These are phyloP conservation scores for Jamesozyma lodderae DNA, from an alignment of 805 yeast genomes.

Conservation along the genomic window DNA sequence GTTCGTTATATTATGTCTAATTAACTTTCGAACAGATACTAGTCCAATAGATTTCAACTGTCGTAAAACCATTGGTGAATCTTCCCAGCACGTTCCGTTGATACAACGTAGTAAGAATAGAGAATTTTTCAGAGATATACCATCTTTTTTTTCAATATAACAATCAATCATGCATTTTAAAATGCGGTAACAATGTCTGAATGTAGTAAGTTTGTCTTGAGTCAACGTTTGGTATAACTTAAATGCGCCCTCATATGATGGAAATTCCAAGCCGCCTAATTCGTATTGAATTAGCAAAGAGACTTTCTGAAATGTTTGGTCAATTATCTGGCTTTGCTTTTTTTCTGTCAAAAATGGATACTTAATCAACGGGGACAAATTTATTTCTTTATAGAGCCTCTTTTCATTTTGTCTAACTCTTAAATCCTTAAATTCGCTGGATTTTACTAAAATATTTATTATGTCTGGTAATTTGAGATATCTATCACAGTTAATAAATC, in stretches of 20 bases:
- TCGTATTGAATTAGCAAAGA: constrained; percentile 40
- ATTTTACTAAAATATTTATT: constrained; percentile 26
- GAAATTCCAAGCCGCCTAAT: constrained; percentile 41
- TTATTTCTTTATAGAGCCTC: constrained; percentile 37
- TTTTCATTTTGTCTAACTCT: constrained; percentile 38
- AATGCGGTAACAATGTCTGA: constrained; percentile 37
- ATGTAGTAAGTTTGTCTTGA: constrained; percentile 37
- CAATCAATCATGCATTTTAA: constrained; percentile 38
- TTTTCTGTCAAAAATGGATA: constrained; percentile 31
- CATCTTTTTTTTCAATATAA: constrained; percentile 35
- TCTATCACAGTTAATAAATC: constrained; percentile 19
- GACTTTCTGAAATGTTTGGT: constrained; percentile 31
- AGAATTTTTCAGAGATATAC: constrained; percentile 33
- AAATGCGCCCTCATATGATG: constrained; percentile 34
- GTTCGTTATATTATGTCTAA: constrained; percentile 28
- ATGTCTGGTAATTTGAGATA: constrained; percentile 14
- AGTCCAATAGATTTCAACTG: constrained; percentile 42
- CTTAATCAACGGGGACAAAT: constrained; percentile 32
- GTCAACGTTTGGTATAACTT: constrained; percentile 34
- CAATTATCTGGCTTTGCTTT: constrained; percentile 19
- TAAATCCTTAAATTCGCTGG: constrained; percentile 36
- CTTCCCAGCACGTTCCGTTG: constrained; percentile 44
- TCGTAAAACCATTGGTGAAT: constrained; percentile 34
- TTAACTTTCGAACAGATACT: constrained; percentile 33
- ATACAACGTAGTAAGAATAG: constrained; percentile 35